Percentiles rank a stretch among this genome's conserved stretches.
Evolutionary conservation across 1,284 basidiomycete genomes (phyloP).

Genomic region (Papiliotrema flavescens): DNA sequence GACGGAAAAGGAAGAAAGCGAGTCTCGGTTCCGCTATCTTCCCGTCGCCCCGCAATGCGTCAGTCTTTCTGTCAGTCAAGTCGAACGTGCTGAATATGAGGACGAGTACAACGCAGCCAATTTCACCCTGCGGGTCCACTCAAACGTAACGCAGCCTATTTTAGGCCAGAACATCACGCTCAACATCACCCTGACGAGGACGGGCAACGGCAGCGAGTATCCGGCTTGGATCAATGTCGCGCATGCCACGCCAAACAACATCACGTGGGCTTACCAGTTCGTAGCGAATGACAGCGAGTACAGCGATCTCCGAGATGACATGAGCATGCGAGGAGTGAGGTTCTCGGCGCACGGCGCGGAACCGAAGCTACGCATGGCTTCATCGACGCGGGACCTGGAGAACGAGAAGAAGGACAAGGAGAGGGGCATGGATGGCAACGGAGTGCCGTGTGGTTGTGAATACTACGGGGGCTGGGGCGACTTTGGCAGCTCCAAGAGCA

Average conservation of each 20-base stretch:
- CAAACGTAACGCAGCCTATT: background rate
- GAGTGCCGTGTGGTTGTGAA: no score
- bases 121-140: constrained; percentile 7
- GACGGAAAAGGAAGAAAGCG: background rate
- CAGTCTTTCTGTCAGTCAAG: background rate
- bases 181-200: constrained; percentile 12
- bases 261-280: constrained; percentile 11
- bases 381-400: background rate
- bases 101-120: constrained; percentile 17
- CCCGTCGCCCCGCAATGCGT: background rate
- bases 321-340: no score
- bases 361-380: background rate
- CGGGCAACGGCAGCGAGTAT: constrained; percentile 23
- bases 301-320: background rate
- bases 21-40: background rate
- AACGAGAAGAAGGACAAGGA: no score
- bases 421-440: no score
- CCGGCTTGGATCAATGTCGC: constrained; percentile 12
- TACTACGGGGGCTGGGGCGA: no score
- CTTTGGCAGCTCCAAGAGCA: no score
- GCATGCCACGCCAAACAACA: background rate
- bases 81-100: constrained; percentile 5
- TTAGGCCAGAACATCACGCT: constrained; percentile 13
- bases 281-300: constrained; percentile 7
- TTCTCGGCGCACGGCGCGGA: no score